Conservation (phyloP, 2,329 filamentous ascomycete genomes). For the Mycosphaerella arachidis region DNA sequence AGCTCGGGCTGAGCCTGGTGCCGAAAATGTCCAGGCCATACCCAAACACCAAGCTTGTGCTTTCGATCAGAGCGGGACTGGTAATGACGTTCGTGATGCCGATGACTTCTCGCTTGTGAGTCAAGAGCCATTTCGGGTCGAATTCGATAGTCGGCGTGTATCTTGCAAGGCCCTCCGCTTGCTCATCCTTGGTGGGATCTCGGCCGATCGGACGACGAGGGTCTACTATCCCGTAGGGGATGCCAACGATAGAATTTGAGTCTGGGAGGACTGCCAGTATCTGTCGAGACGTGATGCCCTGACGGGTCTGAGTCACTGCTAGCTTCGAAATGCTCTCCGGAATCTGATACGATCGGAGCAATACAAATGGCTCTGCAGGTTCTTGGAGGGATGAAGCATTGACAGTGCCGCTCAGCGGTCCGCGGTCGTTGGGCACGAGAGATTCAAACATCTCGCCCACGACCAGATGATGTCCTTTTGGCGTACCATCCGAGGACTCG, state of each 20-base stretch:
- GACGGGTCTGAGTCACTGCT: slow-evolving; percentile 79
- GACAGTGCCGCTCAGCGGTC: slow-evolving; percentile 62
- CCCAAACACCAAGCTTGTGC: slow-evolving; percentile 83
- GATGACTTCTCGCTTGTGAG: slow-evolving; percentile 75
- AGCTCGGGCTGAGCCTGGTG: slow-evolving; percentile 79
- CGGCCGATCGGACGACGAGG: slow-evolving; percentile 80
- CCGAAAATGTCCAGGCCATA: slow-evolving; percentile 87
- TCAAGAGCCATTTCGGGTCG: slow-evolving; percentile 73
- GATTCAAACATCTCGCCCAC: slow-evolving; percentile 91
- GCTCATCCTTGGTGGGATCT: slow-evolving; percentile 73
- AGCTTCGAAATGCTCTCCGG: slow-evolving; percentile 74
- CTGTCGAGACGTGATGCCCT: slow-evolving; percentile 83
- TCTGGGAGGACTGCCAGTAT: slow-evolving; percentile 74
- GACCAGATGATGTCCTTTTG: slow-evolving; percentile 81
- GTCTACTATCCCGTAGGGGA: slow-evolving; percentile 75
- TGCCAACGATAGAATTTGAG: slow-evolving; percentile 68
- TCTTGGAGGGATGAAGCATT: slow-evolving; percentile 75
- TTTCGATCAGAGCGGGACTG: slow-evolving; percentile 77
- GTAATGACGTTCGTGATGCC: slow-evolving; percentile 71
- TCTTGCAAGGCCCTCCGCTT: slow-evolving; percentile 73
- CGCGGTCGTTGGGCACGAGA: slow-evolving; percentile 74
- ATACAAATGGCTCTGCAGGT: slow-evolving; percentile 65
- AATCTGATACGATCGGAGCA: slow-evolving; percentile 77
- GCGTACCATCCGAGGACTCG: slow-evolving; percentile 48
- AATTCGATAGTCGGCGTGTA: slow-evolving; percentile 78